Conservation (phyloP, 805 yeast genomes). For the Zygoascus flipseniorum region DNA sequence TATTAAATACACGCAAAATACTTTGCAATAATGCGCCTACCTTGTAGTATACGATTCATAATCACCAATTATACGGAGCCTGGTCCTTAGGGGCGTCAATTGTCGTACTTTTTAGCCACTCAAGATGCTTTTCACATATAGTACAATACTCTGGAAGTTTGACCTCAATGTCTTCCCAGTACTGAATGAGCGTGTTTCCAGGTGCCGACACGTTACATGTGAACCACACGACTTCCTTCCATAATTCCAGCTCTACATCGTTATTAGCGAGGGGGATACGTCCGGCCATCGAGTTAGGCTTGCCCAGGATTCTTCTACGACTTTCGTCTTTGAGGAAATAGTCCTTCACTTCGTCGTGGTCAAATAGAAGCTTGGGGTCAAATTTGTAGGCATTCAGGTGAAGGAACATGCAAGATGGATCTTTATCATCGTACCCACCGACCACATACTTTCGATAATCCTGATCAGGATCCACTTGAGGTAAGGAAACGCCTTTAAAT, state of each 20-base stretch:
- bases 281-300: conserved; percentile 21
- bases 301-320: conserved; percentile 49
- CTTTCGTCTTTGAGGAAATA: conserved; percentile 37
- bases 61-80: conserved; percentile 1
- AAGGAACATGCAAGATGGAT: conserved; percentile 35
- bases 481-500: conserved; percentile 66
- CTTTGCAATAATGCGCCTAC: neutral
- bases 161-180: conserved; percentile 10
- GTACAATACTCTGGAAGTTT: conserved; percentile 7
- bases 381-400: conserved; percentile 64
- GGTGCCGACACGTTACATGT: conserved; percentile 13
- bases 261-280: conserved; percentile 6
- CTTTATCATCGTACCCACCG: conserved; percentile 2
- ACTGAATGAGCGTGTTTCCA: conserved; percentile 5
- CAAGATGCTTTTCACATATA: conserved; percentile 4
- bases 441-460: conserved; percentile 34
- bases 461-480: conserved; percentile 57
- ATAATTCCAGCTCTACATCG: conserved; percentile 15
- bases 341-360: conserved; percentile 29
- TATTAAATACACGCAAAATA: neutral
- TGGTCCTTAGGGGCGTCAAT: neutral
- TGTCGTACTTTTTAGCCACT: conserved; percentile 8
- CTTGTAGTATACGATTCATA: too few relatives aligned
- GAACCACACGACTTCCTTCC: conserved; percentile 18
- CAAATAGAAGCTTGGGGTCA: conserved; percentile 47